Conservation (phyloP, 495 filamentous ascomycete genomes). For the Penicillium crystallinum region DNA sequence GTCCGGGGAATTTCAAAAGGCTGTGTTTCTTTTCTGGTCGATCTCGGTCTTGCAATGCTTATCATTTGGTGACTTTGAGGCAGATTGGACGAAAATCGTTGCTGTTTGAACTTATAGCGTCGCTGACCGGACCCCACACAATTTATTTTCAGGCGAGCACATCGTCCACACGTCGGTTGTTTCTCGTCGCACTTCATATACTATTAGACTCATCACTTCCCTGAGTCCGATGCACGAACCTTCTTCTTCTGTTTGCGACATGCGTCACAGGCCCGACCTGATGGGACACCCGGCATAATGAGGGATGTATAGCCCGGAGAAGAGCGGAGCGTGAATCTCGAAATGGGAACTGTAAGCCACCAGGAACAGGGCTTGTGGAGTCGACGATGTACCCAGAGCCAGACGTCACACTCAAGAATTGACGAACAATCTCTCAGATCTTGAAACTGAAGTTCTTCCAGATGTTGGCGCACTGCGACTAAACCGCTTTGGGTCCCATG, state of each 20-base stretch:
- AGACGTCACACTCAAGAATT: neutral
- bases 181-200: slow-evolving; percentile 37
- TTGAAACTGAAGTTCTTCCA: neutral
- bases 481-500: slow-evolving; percentile 16
- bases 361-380: no score
- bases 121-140: slow-evolving; percentile 45
- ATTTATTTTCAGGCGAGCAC: slow-evolving; percentile 36
- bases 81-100: slow-evolving; percentile 9
- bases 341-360: neutral
- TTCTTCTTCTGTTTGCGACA: slow-evolving; percentile 53
- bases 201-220: neutral
- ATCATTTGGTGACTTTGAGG: neutral
- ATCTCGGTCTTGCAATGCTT: neutral
- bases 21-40: neutral
- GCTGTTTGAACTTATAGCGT: slow-evolving; percentile 45
- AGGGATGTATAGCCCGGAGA: neutral
- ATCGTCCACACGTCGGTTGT: slow-evolving; percentile 41
- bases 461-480: neutral
- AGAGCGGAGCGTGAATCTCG: slow-evolving; percentile 4
- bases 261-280: slow-evolving; percentile 43
- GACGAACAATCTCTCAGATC: no score
- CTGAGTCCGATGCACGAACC: slow-evolving; percentile 19
- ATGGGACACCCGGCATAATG: slow-evolving; percentile 48
- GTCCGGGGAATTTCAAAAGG: neutral
- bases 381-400: neutral